These are phyloP conservation scores for Leccinum ochraceum DNA, from an alignment of 768 basidiomycete genomes.

Conservation along the genomic window DNA sequence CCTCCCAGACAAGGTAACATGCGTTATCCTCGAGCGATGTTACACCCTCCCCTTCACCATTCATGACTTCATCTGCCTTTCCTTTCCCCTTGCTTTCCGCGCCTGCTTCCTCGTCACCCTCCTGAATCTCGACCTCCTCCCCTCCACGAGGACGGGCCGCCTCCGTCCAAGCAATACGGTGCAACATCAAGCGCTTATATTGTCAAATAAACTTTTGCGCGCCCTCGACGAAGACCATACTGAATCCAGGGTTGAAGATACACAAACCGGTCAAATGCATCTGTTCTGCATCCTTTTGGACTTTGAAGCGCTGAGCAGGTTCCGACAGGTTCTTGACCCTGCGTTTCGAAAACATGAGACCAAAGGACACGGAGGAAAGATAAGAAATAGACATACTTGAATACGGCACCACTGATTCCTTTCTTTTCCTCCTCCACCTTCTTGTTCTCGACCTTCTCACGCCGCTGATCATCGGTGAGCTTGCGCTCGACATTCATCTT, in stretches of 20 bases:
- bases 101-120: constrained; percentile 45
- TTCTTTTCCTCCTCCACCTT: constrained; percentile 87
- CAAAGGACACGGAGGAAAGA: neutral
- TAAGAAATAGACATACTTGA: constrained; percentile 67
- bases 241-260: constrained; percentile 88
- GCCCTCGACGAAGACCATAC: constrained; percentile 93
- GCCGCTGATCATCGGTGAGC: constrained; percentile 85
- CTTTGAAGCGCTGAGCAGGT: constrained; percentile 93
- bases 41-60: constrained; percentile 13
- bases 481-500: constrained; percentile 93
- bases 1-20: constrained; percentile 94
- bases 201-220: constrained; percentile 80
- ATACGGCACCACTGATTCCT: constrained; percentile 80
- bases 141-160: constrained; percentile 75
- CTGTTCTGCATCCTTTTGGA: constrained; percentile 95
- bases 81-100: constrained; percentile 31
- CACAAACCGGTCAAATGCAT: constrained; percentile 84
- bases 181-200: constrained; percentile 84
- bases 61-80: constrained; percentile 33
- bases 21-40: constrained; percentile 79
- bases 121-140: constrained; percentile 69
- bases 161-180: constrained; percentile 94
- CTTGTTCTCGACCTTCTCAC: constrained; percentile 85
- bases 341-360: constrained; percentile 7
- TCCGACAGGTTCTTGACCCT: constrained; percentile 90